Evolutionary conservation across 1,284 basidiomycete genomes (phyloP).

Genomic region (Xerocomus minutiporus): DNA sequence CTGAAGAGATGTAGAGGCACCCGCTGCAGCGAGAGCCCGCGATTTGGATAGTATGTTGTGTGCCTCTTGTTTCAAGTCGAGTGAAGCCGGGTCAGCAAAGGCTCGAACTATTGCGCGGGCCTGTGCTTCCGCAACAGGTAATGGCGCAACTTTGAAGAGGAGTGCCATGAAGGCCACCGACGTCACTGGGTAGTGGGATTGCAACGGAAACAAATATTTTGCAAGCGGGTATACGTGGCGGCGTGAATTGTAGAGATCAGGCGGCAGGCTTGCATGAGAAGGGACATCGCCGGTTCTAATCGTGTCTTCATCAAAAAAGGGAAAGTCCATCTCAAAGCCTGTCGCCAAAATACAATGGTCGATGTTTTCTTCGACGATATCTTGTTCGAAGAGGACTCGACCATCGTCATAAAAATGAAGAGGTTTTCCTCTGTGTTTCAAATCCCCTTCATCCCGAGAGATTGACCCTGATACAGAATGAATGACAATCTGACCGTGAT

Average conservation of each 20-base stretch:
- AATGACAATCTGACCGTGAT: constrained; percentile 44
- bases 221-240: constrained; percentile 62
- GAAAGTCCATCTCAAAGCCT: constrained; percentile 61
- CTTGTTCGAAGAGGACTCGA: constrained; percentile 57
- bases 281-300: constrained; percentile 36
- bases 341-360: constrained; percentile 69
- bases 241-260: constrained; percentile 57
- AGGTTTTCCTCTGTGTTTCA: constrained; percentile 45
- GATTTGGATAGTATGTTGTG: constrained; percentile 46
- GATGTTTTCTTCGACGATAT: constrained; percentile 48
- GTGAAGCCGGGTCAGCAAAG: constrained; percentile 45
- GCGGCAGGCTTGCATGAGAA: constrained; percentile 44
- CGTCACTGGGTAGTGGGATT: constrained; percentile 43
- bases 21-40: constrained; percentile 35
- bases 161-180: constrained; percentile 65
- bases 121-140: constrained; percentile 67
- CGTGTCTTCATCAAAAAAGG: constrained; percentile 46
- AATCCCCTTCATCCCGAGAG: constrained; percentile 31
- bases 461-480: constrained; percentile 48
- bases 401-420: constrained; percentile 42
- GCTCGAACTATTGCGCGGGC: constrained; percentile 52
- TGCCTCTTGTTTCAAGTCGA: constrained; percentile 48
- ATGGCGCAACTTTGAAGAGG: constrained; percentile 50
- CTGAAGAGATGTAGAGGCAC: constrained; percentile 30
- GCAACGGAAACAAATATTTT: constrained; percentile 49